Base-by-base conservation (phyloP, 2,329 filamentous ascomycete genomes). In the Didymosphaeria variabile region DNA sequence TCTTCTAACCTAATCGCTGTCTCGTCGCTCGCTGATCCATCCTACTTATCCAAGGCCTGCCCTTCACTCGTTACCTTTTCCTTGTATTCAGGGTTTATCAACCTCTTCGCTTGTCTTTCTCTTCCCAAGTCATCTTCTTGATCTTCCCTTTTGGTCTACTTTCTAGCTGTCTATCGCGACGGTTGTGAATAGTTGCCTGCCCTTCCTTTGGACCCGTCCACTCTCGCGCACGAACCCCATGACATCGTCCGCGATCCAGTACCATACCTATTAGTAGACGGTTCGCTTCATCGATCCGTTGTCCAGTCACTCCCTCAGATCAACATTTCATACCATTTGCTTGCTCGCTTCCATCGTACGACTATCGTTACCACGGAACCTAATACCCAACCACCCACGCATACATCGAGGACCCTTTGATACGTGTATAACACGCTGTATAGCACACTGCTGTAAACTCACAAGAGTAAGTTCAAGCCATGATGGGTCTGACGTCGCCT, bases 1-100 rank as follows among this genome's bases (percentile, higher is more conserved):
- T 79, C 76, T 79, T 77, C 72, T 73, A 68, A 70, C 69, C 63
- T 73, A 73, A 74, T 75, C 71, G 63, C 63, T 68, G 73, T 76
- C 73, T 76, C 71, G 76, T 76, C 77, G 67, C 68, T 71, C 67
- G 75, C 74, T 77, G 76, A 77, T 77, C 75, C 70, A 71, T 68
- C 69, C 72, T 78, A 77, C 76, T 79, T 78, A 77, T 78, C 75
- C 77, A 73, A 59, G 67, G 66, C 65, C 67, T 67, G 72, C 72
- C 76, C 70, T 68, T 72, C 76, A 61, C 67, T 75, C 74, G 66
- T 73, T 76, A 62, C 69, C 62, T 72, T 75, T 72, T 72, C 74
- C 71, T 77, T 69, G 70, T 72, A 55, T 70, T 69, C 67, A 75
- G 71, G 76, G 76, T 79, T 79, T 78, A 79, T 79, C 76, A 78